A percentile compares a stretch with the other conserved stretches of the same genome.
phyloP scores from a whole-genome alignment of 768 basidiomycete genomes.

The Symmetrospora coprosmae region DNA sequence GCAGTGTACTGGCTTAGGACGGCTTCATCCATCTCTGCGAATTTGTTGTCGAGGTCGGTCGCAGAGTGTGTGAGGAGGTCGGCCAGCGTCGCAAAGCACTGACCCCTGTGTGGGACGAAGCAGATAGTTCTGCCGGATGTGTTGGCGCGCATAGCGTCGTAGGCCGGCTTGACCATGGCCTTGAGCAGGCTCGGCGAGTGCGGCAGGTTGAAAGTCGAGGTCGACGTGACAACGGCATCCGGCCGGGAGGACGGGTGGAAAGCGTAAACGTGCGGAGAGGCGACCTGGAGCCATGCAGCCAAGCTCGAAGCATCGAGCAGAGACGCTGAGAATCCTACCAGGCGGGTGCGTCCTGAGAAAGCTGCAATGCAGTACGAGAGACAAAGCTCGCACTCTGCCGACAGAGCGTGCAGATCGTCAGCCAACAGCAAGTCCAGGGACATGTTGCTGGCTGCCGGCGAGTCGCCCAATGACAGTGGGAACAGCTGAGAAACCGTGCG shows the following conservation, averaged over 20 bases:
- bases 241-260: conserved; percentile 75
- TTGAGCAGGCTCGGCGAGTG: conserved; percentile 78
- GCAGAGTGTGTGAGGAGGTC: conserved; percentile 82
- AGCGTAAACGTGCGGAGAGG: conserved; percentile 50
- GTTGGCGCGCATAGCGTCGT: conserved; percentile 49
- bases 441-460: no score
- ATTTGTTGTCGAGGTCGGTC: conserved; percentile 46
- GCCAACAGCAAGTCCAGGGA: conserved; percentile 57
- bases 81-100: conserved; percentile 57
- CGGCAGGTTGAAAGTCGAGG: conserved; percentile 68
- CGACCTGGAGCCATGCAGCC: conserved; percentile 67
- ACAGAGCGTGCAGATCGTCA: conserved; percentile 72
- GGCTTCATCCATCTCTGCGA: conserved; percentile 41
- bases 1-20: conserved; percentile 49
- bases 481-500: no score
- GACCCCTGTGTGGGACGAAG: conserved; percentile 72
- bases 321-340: conserved; percentile 62
- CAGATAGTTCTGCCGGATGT: conserved; percentile 47
- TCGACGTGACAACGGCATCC: conserved; percentile 53
- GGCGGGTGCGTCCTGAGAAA: conserved; percentile 52
- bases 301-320: conserved; percentile 67
- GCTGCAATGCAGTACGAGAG: conserved; percentile 52
- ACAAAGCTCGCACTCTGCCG: conserved; percentile 64
- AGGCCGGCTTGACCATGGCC: conserved; percentile 78
- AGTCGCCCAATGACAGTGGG: no score